A percentile compares a stretch with the other conserved stretches of the same genome.
These are phyloP conservation scores for Teratosphaeriaceae sp. DNA, from an alignment of 2,329 filamentous ascomycete genomes.

Conservation along the genomic window DNA sequence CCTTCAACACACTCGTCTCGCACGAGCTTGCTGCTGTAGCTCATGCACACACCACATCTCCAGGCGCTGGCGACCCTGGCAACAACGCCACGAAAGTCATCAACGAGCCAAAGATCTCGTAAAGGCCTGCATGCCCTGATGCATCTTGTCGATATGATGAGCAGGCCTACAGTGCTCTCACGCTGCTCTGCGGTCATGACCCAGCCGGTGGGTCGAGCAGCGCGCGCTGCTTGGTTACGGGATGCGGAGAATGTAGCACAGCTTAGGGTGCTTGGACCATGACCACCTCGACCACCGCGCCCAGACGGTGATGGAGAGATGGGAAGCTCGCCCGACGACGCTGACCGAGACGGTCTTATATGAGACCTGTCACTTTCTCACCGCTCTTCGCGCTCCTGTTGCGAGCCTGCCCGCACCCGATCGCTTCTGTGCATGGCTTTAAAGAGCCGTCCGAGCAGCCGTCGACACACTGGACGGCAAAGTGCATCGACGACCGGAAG, in stretches of 20 bases:
- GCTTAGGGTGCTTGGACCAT: not conserved
- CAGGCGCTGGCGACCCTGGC: not conserved
- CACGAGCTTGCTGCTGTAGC: conserved; percentile 16
- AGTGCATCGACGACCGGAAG: not conserved
- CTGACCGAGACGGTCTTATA: conserved; percentile 10
- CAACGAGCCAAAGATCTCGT: conserved; percentile 1
- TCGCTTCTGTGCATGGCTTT: conserved; percentile 5
- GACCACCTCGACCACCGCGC: too few species aligned
- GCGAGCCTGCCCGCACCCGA: conserved; percentile 3
- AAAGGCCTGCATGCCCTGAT: not conserved
- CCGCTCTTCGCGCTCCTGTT: conserved; percentile 9
- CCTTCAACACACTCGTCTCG: not conserved
- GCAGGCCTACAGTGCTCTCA: not conserved
- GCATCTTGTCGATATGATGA: not conserved
- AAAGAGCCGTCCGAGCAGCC: not conserved
- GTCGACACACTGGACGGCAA: not conserved
- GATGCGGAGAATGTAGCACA: conserved; percentile 7
- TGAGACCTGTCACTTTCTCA: conserved; percentile 19
- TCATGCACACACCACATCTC: conserved; percentile 5
- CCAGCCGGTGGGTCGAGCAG: not conserved
- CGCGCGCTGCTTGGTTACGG: conserved; percentile 4
- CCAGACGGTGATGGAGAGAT: not conserved
- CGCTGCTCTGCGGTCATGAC: conserved; percentile 1
- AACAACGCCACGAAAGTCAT: not conserved
- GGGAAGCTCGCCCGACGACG: not conserved